Percentiles rank a stretch among this genome's conserved stretches.
Evolutionary conservation across 441 rosid genomes (phyloP).

Genomic region (Brassica balearica): DNA sequence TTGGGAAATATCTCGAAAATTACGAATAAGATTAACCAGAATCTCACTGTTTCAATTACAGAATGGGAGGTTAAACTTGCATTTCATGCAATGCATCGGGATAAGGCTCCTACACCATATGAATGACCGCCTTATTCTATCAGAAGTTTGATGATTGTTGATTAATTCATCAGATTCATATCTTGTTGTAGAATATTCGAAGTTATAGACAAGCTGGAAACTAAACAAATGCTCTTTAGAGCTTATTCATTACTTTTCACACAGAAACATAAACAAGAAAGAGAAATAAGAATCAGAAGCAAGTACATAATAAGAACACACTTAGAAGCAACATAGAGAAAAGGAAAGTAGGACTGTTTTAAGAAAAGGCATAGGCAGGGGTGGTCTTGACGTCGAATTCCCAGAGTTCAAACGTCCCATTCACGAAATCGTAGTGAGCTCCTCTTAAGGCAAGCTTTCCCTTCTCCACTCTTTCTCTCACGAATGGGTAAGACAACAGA

Average conservation of each 20-base stretch:
- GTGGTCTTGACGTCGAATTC: slow-evolving; percentile 68
- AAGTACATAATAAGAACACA: background rate
- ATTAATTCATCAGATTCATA: background rate
- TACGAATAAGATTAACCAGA: background rate
- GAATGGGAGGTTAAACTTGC: background rate
- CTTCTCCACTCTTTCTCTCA: slow-evolving; percentile 68
- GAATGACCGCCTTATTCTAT: background rate
- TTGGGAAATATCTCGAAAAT: background rate
- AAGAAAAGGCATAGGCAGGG: slow-evolving; percentile 47
- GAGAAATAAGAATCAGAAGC: background rate
- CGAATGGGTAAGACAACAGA: slow-evolving; percentile 88
- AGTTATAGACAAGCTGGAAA: background rate
- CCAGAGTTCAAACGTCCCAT: slow-evolving; percentile 79
- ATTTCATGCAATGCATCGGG: background rate
- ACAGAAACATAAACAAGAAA: background rate
- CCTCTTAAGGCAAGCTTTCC: slow-evolving; percentile 64
- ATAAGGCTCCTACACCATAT: background rate
- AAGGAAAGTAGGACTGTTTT: background rate
- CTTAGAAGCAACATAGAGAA: slow-evolving; percentile 15
- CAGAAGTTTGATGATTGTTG: background rate
- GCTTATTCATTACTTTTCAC: slow-evolving; percentile 30
- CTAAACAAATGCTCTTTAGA: background rate
- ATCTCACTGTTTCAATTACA: background rate
- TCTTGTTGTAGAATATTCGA: slow-evolving; percentile 5
- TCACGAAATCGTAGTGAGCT: slow-evolving; percentile 83